Evolutionary conservation across 352 stramenopile species (phyloP).

Genomic region (Blastocystis sp.): DNA sequence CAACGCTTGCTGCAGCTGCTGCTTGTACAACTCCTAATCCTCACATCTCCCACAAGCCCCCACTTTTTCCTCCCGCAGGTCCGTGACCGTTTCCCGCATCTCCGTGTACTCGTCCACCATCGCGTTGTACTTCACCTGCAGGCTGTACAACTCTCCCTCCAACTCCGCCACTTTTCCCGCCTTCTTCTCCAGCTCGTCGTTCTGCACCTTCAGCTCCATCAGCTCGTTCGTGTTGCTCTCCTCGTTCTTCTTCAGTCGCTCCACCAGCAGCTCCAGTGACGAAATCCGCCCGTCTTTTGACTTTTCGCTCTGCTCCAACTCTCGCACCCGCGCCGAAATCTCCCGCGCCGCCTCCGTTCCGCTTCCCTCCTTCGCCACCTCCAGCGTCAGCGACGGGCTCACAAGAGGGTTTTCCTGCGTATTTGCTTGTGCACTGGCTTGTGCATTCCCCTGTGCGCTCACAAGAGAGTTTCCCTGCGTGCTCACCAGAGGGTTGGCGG

Average conservation of each 20-base stretch:
- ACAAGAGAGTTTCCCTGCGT: not conserved
- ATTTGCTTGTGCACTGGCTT: not conserved
- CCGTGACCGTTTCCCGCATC: not conserved
- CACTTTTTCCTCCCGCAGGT: slow-evolving; percentile 33
- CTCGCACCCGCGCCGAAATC: not conserved
- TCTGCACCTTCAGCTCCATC: slow-evolving; percentile 37
- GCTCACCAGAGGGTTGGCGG: slow-evolving; percentile 62
- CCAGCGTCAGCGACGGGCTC: not conserved
- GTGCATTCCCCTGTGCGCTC: too few species aligned
- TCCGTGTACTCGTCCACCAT: slow-evolving; percentile 38
- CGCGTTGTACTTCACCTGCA: slow-evolving; percentile 11
- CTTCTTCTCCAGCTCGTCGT: slow-evolving; percentile 29
- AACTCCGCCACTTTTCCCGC: not conserved
- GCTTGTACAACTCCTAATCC: slow-evolving; percentile 50
- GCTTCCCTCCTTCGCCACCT: not conserved
- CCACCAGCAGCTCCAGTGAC: not conserved
- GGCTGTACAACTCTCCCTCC: not conserved
- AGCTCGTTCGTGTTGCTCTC: slow-evolving; percentile 2
- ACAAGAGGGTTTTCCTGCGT: too few species aligned
- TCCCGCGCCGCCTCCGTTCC: not conserved
- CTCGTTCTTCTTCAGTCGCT: slow-evolving; percentile 9
- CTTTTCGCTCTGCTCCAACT: slow-evolving; percentile 22
- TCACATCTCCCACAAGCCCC: not conserved
- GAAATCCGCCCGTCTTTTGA: slow-evolving; percentile 16
- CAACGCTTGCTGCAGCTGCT: slow-evolving; percentile 45